Base-by-base conservation (phyloP, 345 rosid species). In the Pugionium cornutum region DNA sequence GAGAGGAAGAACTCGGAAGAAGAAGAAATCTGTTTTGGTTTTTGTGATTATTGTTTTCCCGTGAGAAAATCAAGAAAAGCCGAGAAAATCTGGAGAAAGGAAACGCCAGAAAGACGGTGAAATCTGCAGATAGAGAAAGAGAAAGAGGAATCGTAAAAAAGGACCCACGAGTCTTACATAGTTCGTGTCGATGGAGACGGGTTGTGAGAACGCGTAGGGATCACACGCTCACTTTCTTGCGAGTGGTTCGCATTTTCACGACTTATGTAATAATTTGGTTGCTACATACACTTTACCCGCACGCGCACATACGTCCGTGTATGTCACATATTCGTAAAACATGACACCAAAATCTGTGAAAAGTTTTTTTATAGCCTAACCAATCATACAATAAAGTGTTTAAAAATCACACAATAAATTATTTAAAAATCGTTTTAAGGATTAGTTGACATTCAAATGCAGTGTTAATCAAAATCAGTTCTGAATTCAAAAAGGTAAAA, bases 181-280 rank as follows among this genome's bases (percentile, higher is more conserved):
- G 77, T 74, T 67, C 77, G 68, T 67, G 77, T 47, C 73, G 73
- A 67, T 61, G 58, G 68, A 67, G 68, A 74, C 68, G 52, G 76
- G 46, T 33, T 43, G 37, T 65, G 58, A 35, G 58, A 73, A 73
- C 73, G 77, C 67, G 67, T n/a, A 0, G 0, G 9, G 11, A 18
- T 18, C 34, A 43, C 68, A 60, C 58, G 28, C 7, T 11, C 39
- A 0, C 18, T 46, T 60, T 27, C 10, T 5, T 5, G 64, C 73
- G 53, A 59, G 47, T 67, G 68, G 10, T 55, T 55, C 4, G 18
- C 18, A 18, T 18, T 18, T 18, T 18, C 18, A 18, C 18, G 18
- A 18, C 18, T 18, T 18, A 18, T 18, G 18, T 18, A 18, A 18
- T 18, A 18, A 18, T 18, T 18, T 18, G 18, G 18, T 18, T 18